A percentile compares a stretch with the other conserved stretches of the same genome.
Conservation (phyloP, 257 asterid genomes). For the Solanum piurae region DNA sequence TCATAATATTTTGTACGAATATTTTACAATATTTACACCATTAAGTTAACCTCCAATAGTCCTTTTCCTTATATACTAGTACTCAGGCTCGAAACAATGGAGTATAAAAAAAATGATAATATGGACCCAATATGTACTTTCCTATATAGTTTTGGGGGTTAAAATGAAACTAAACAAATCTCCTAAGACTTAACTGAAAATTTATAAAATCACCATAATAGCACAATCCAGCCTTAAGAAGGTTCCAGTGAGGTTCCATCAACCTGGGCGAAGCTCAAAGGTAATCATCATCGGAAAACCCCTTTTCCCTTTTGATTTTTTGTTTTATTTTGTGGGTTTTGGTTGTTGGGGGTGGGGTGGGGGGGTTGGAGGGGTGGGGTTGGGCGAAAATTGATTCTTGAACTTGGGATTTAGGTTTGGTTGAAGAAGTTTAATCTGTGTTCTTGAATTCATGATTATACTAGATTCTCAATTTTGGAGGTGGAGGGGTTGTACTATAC, state of each 20-base stretch:
- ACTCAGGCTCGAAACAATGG: neutral
- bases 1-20: neutral
- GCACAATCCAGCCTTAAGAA: neutral
- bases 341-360: neutral
- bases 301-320: neutral
- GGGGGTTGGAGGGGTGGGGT: neutral
- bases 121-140: neutral
- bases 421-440: neutral
- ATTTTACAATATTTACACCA: neutral
- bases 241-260: neutral
- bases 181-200: neutral
- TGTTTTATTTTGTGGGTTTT: neutral
- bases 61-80: neutral
- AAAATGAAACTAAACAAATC: neutral
- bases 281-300: neutral
- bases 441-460: neutral
- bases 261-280: neutral
- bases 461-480: neutral
- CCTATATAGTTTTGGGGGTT: neutral
- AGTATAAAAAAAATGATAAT: neutral
- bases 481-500: neutral
- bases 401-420: neutral
- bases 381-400: neutral
- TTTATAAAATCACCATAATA: neutral
- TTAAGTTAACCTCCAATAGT: neutral